Evolutionary conservation across 129 eudicot genomes (phyloP), one percentile per base, ranked within the genome.

Genomic region (Centaurea solstitialis): DNA sequence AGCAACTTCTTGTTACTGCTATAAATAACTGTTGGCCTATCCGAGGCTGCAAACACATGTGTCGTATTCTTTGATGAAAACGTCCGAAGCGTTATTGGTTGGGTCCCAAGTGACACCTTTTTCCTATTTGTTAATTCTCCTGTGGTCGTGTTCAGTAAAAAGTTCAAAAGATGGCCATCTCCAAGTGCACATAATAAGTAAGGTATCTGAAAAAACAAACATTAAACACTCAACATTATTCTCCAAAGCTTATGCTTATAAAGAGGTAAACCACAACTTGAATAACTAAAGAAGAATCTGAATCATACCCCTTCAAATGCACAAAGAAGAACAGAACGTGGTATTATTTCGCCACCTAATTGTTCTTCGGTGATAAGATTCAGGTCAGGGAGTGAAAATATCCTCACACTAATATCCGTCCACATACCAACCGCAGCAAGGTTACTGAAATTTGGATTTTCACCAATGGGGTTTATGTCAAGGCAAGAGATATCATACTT

Each of bases 401-500:
- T 89, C 66, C 87, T 85, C 61, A 95, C 98, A 79, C 97, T 93
- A 38, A 95, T 95, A 81, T 92, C 98, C 1, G 97, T 95, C 99
- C 99, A 95, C 99, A 95, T 93, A 77, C 99, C 99, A 86, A 95
- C 99, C 6, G 97, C 99, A 47, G 98, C 99, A 24, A 89, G 92
- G 71, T 89, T 86, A 81, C 99, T 93, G 18, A 80, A 87, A 38
- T 87, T 95, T 74, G 92, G 90, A 76, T 95, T 89, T 47, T 93
- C 94, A 77, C 99, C 97, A 72, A 95, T 91, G 3, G 99, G 97
- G 71, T 95, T 95, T 73, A 95, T 90, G 82, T 95, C 99, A 17
- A 95, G 94, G 85, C 99, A 95, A 43, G 99, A 95, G 41, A 95
- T 83, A 64, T 95, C 99, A 75, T 92, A 85, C 81, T 95, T 94